These are phyloP conservation scores for Didymella pomorum DNA, from an alignment of 2,329 filamentous ascomycete genomes.

Conservation along the genomic window DNA sequence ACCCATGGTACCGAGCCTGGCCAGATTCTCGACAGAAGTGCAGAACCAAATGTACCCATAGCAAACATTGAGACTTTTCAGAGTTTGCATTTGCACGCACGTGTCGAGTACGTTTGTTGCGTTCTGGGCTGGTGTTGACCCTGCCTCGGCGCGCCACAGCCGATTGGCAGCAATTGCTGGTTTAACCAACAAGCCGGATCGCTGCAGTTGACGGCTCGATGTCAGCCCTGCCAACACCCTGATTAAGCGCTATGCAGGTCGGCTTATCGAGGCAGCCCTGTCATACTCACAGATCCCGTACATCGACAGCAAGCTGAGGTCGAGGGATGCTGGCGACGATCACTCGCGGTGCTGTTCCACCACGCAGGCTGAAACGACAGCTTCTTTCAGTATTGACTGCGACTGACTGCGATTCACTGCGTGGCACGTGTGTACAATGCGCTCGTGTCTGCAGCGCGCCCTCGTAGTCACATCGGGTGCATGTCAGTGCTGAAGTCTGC, in stretches of 20 bases:
- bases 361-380: neutral
- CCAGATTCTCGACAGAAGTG: neutral
- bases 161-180: neutral
- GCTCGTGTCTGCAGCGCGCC: slow-evolving; percentile 1
- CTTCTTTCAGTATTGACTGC: neutral
- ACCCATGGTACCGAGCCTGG: neutral
- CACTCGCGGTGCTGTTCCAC: neutral
- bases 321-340: slow-evolving; percentile 10
- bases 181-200: neutral
- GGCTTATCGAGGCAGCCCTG: slow-evolving; percentile 3
- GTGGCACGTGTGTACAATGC: slow-evolving; percentile 1
- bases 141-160: neutral
- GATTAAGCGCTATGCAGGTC: slow-evolving; percentile 1
- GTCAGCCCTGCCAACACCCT: slow-evolving; percentile 11
- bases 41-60: neutral
- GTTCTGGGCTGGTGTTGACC: neutral
- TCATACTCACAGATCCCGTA: neutral
- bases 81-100: neutral
- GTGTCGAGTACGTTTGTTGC: slow-evolving; percentile 4
- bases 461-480: neutral
- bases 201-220: slow-evolving; percentile 1
- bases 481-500: slow-evolving; percentile 3
- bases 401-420: neutral
- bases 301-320: slow-evolving; percentile 1
- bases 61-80: neutral